Conservation (phyloP, 208 protist species). For the Sergeia podlipaevii region DNA sequence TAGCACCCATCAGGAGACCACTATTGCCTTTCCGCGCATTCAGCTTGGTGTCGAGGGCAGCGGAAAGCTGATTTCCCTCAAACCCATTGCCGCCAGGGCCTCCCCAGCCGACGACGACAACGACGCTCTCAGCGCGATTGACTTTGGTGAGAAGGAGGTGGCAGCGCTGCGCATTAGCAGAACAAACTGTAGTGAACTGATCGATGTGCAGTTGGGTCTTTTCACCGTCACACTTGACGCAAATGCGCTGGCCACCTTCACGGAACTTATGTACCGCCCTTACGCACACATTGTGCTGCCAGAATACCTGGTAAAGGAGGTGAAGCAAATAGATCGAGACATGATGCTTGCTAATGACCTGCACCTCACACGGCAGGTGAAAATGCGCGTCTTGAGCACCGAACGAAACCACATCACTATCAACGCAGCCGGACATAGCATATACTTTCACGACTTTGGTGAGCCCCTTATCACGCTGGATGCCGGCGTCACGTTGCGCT, state of each 20-base stretch:
- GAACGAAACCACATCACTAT: conserved; percentile 57
- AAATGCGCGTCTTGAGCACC: conserved; percentile 30
- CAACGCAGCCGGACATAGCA: conserved; percentile 46
- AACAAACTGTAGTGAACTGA: no score
- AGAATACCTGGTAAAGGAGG: conserved; percentile 31
- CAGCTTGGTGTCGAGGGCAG: no score
- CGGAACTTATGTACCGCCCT: conserved; percentile 57
- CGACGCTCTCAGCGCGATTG: no score
- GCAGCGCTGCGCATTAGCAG: no score
- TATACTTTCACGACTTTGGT: conserved; percentile 42
- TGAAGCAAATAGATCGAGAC: conserved; percentile 42
- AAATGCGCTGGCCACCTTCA: conserved; percentile 27
- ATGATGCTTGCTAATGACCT: conserved; percentile 41
- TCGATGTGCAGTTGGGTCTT: conserved; percentile 28
- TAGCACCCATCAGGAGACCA: no score
- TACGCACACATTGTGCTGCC: conserved; percentile 54
- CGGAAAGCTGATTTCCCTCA: no score
- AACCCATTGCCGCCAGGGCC: no score
- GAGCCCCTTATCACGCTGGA: conserved; percentile 46
- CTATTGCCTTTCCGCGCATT: no score
- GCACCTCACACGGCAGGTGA: conserved; percentile 32
- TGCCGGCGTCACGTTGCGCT: conserved; percentile 60
- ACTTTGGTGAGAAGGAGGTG: no score
- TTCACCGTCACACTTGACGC: conserved; percentile 36
- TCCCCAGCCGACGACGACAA: no score